Evolutionary conservation across 1,284 basidiomycete species (phyloP), one percentile per base, ranked within the genome.

Genomic region (Lignosus rhinocerotis): DNA sequence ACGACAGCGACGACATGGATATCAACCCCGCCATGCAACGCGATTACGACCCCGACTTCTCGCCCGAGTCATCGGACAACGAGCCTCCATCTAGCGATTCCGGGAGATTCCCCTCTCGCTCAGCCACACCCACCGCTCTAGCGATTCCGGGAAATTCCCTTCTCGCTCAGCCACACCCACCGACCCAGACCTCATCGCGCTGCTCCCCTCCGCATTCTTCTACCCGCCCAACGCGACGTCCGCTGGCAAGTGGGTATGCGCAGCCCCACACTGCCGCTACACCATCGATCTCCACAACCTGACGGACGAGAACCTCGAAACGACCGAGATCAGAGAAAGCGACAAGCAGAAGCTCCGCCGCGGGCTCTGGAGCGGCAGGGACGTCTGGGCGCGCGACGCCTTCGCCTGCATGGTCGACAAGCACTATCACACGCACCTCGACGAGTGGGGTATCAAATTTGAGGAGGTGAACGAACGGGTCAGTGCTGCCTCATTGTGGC

Each of bases 21-120:
- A 38, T 68, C 17, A 65, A 71, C 2, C 64, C 62, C 33, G 75
- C 72, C 12, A 36, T 41, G n/a, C 59, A 59, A 12, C 66, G 59
- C 55, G 70, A 67, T 7, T 82, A 82, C 58, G 80, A 79, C 61
- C 50, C 58, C 19, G 84, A 85, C 65, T 85, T 85, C 67, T 80
- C 79, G 12, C 76, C 78, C 17, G 63, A 67, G 3, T 82, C 82
- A 1, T 67, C 79, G 17, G 68, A 76, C 31, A 75, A 70, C 17
- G 73, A 77, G 9, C 74, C 78, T 25, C 73, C 75, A 1, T 72
- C 73, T 7, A 45, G 43, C 30, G 63, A 67, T 9, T 72, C 75
- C 19, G 50, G 52, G 31, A 56, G 51, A 1, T 33, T 55, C 36
- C 61, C 64, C 3, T 61, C 59, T 19, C 34, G 67, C 4, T 14